Evolutionary conservation across 2,329 filamentous ascomycete genomes (phyloP).

Genomic region (Akanthomyces lecanii): DNA sequence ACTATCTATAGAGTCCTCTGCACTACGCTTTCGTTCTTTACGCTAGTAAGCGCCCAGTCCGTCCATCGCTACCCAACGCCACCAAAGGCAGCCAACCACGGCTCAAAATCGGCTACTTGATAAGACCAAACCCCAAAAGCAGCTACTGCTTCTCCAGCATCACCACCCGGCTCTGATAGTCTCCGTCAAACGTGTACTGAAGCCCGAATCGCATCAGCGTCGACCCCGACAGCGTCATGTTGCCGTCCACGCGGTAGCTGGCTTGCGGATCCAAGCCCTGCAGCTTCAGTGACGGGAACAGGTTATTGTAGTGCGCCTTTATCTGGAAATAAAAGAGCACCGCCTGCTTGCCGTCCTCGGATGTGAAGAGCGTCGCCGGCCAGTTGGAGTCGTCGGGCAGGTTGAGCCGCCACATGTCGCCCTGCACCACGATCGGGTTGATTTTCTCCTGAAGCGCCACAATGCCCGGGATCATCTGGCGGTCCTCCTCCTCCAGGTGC

Average conservation of each 20-base stretch:
- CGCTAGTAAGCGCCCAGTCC: background rate
- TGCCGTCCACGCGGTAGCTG: slow-evolving; percentile 50
- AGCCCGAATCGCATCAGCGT: slow-evolving; percentile 61
- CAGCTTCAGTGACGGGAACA: slow-evolving; percentile 48
- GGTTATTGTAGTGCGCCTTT: slow-evolving; percentile 47
- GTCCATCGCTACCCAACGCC: background rate
- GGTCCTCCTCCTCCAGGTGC: slow-evolving; percentile 48
- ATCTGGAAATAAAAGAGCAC: slow-evolving; percentile 61
- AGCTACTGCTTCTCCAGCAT: slow-evolving; percentile 42
- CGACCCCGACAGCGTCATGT: slow-evolving; percentile 49
- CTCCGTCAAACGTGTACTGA: slow-evolving; percentile 46
- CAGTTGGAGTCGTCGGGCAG: slow-evolving; percentile 57
- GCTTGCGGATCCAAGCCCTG: slow-evolving; percentile 53
- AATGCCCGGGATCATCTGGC: slow-evolving; percentile 47
- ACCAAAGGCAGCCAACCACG: background rate
- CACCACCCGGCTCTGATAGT: slow-evolving; percentile 56
- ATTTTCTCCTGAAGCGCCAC: slow-evolving; percentile 52
- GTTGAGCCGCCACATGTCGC: slow-evolving; percentile 56
- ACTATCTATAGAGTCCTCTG: background rate
- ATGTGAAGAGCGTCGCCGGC: slow-evolving; percentile 58
- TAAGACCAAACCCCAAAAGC: no score
- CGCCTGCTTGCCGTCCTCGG: slow-evolving; percentile 43
- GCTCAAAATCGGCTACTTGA: no score
- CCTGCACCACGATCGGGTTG: slow-evolving; percentile 55
- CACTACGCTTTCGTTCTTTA: background rate